These are phyloP conservation scores for Pseudocercospora cruenta DNA, from an alignment of 2,329 filamentous ascomycete genomes.

Conservation along the genomic window DNA sequence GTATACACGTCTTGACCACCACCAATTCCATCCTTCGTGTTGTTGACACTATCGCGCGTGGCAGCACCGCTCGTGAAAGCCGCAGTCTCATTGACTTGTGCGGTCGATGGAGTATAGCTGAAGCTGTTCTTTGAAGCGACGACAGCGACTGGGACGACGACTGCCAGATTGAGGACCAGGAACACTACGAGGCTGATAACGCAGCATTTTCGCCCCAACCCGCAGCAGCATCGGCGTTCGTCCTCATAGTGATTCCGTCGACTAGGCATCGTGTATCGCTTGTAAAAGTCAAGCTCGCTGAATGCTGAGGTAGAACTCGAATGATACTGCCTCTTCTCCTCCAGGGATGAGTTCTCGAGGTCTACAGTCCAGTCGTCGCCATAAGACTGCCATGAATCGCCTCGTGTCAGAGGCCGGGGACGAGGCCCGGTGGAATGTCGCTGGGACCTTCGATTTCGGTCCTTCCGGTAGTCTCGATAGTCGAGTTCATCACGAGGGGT, in stretches of 20 bases:
- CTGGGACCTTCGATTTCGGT: not conserved
- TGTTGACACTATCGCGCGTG: slow-evolving; percentile 5
- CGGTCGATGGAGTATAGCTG: slow-evolving; percentile 34
- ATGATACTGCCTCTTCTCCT: slow-evolving; percentile 13
- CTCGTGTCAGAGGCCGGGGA: not conserved
- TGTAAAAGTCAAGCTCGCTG: slow-evolving; percentile 20
- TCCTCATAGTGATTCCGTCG: slow-evolving; percentile 4
- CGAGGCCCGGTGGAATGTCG: not conserved
- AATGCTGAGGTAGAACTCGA: slow-evolving; percentile 14
- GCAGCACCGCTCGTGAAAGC: slow-evolving; percentile 18
- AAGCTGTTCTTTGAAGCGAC: slow-evolving; percentile 32
- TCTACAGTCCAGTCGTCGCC: slow-evolving; percentile 10
- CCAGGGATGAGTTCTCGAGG: slow-evolving; percentile 12
- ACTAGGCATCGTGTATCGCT: slow-evolving; percentile 11
- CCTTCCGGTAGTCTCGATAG: not conserved
- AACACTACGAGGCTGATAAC: slow-evolving; percentile 26
- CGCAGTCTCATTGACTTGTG: slow-evolving; percentile 20
- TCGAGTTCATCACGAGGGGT: not conserved
- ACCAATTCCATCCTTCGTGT: slow-evolving; percentile 14
- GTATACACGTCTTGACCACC: slow-evolving; percentile 18
- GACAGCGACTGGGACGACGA: slow-evolving; percentile 32
- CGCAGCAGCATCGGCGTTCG: slow-evolving; percentile 19
- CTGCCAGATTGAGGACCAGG: slow-evolving; percentile 28
- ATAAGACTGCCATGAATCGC: slow-evolving; percentile 7
- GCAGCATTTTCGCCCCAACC: slow-evolving; percentile 18